Conservation (phyloP, 805 yeast species). For the Alloascoidea africana region DNA sequence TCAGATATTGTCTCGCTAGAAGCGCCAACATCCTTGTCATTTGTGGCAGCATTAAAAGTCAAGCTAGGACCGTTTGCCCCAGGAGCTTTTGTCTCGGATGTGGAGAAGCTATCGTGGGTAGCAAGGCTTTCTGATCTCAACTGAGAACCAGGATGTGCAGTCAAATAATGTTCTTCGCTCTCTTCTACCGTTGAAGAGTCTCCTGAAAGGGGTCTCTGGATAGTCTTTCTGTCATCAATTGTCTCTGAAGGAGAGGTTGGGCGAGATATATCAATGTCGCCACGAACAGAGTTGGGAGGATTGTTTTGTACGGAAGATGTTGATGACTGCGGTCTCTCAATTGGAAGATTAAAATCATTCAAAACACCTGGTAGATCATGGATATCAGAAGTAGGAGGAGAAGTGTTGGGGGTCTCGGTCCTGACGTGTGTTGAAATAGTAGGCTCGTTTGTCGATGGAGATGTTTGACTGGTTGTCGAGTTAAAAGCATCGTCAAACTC, state of each 20-base stretch:
- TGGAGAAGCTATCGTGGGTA: not conserved
- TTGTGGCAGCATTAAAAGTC: no score
- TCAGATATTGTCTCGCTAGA: not conserved
- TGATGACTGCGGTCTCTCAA: conserved; percentile 61
- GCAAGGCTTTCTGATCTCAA: not conserved
- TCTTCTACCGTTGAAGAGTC: not conserved
- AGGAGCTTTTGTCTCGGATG: conserved; percentile 2
- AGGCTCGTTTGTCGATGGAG: conserved; percentile 11
- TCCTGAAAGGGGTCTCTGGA: not conserved
- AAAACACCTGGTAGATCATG: not conserved
- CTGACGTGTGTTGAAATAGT: conserved; percentile 2
- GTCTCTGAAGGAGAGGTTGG: not conserved
- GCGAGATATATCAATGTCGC: conserved; percentile 32
- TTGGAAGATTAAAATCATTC: conserved; percentile 23
- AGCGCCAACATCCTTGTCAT: conserved; percentile 5
- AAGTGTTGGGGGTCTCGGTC: conserved; percentile 30
- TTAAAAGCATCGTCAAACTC: conserved; percentile 3
- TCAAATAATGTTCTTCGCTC: not conserved
- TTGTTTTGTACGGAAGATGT: conserved; percentile 89
- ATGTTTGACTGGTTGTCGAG: conserved; percentile 2
- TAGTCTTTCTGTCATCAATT: not conserved
- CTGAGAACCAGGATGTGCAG: conserved; percentile 1
- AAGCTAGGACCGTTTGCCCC: not conserved
- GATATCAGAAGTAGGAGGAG: conserved; percentile 34
- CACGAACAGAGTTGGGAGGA: conserved; percentile 82